Base-by-base conservation (phyloP, 2,329 filamentous ascomycete genomes). In the Aureobasidium sp. region DNA sequence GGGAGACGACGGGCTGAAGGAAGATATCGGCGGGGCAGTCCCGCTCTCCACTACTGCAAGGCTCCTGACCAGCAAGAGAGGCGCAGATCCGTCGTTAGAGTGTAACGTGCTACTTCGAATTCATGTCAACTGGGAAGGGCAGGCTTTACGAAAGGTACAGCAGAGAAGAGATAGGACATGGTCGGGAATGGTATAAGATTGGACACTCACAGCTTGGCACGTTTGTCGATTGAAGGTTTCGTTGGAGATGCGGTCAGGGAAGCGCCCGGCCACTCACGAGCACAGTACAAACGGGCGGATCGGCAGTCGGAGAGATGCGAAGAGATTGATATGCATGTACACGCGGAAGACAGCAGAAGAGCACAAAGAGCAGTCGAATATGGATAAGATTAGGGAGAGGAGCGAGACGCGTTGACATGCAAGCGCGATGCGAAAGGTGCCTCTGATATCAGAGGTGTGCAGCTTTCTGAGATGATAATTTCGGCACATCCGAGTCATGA, bases 41-140 rank as follows among this genome's bases (percentile, higher is more conserved):
- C 39, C 53, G 41, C n/a, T 21, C 32, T 58, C 54, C 54, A 30
- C 42, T 58, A 58, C 54, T 58, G 57, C 57, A 59, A 25, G 32
- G 54, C 54, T 59, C 45, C 57, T 59, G 57, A 42, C 57, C 57
- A 59, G 57, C 57, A 59, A 45, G 41, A 36, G 32, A 41, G 39
- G 37, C 50, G 57, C 57, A 59, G 45, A 50, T 59, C 57, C 10
- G 44, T 59, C 57, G 57, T 59, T 50, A 36, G 57, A 59, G 50
- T n/a, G 45, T 34, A 34, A 50, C 57, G 57, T 50, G 45, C 57
- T 59, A 21, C 34, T 34, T n/a, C 11, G 44, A 9, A 21, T 21
- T 49, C 45, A 42, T 41, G 57, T 59, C 57, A 59, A 50, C 44
- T 29, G 10, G 14, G 29, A 10, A 11, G 48, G 29, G n/a, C 14